Base-by-base conservation (phyloP, 2,329 filamentous ascomycete species). In the Colletotrichum neosansevieriae region DNA sequence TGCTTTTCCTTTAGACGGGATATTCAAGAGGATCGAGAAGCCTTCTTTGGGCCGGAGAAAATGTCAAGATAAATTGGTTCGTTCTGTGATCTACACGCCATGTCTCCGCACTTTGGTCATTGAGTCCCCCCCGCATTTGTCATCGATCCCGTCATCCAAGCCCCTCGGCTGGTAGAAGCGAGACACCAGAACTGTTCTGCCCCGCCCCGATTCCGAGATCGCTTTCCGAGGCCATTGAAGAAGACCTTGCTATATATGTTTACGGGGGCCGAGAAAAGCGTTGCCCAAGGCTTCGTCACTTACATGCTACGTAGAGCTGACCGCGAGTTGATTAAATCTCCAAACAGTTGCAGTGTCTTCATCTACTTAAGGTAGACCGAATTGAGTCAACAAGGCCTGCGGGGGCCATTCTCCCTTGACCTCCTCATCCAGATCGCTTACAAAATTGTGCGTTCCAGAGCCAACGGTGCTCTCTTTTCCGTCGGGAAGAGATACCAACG, bases 71-170 rank as follows among this genome's bases (percentile, higher is more conserved):
- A n/a, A 0, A 12, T 40, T 19, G 34, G 1, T 1, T 3, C 3
- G 1, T 1, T 3, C 3, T 54, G 17, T 54, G 17, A 40, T 17
- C 12, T n/a, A 15, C 34, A 4, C 32, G 34, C 4, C 3, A 32
- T 19, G 60, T 60, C 60, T 63, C 49, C 21, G 61, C 65, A 32
- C 40, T 65, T 60, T 54, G 38, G 54, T 56, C 54, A 68, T 59
- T 34, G 29, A 19, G 42, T 29, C 34, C 50, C 34, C 50, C 54
- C 61, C 61, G 66, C 66, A 69, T 65, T 69, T 66, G 66, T 69
- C 66, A 65, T 65, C 61, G 61, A 59, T 65, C 49, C 38, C 61
- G 19, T 56, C 24, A 42, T 56, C 10, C n/a, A 49, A 24, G 6
- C 47, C 47, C 38, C 21, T 4, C 4, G 24, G 47, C 6, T 21